Base-by-base conservation (phyloP, 257 asterid species). In the Gardenia jasminoides region DNA sequence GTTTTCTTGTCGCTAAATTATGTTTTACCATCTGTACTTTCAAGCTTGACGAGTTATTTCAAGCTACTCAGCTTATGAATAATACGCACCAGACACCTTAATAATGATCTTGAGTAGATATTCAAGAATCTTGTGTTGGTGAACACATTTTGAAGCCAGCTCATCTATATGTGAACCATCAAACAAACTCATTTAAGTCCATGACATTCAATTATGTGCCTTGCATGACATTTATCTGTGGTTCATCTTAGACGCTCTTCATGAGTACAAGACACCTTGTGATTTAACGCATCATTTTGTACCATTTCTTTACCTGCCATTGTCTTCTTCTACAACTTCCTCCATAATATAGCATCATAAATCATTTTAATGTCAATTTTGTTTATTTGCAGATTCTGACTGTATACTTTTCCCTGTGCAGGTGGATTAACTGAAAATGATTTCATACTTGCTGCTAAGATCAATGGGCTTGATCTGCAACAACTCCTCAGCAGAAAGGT, bases 401-500 rank as follows among this genome's bases (percentile, higher is more conserved):
- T 67, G 26, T 56, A 77, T 26, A 33, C 16, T 71, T 39, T 7
- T 26, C 64, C 72, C 64, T 68, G 46, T 84, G 86, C 81, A 94
- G 99, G 96, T 80, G 99, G 99, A 46, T 89, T 95, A 26, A 93
- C 98, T 11, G 98, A 95, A 88, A 95, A 95, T 85, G 99, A 92
- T 83, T 94, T 92, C 88, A 90, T 94, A 72, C 97, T 94, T 64
- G 98, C 98, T 76, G 92, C 94, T 56, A 94, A 94, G 92, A 90
- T 94, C 67, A 83, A 67, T 66, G 84, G 86, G 67, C 96, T 94
- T 36, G 83, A 90, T 84, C 88, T 93, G 72, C 90, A 85, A 43
- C 82, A 86, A 77, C 97, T 94, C 83, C 91, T 94, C 70, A 92
- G 98, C 91, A 91, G 86, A 82, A 88, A 88, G 75, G 87, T 87